phyloP scores from a whole-genome alignment of 1,284 basidiomycete genomes.

The Laetiporus sulphureus region DNA sequence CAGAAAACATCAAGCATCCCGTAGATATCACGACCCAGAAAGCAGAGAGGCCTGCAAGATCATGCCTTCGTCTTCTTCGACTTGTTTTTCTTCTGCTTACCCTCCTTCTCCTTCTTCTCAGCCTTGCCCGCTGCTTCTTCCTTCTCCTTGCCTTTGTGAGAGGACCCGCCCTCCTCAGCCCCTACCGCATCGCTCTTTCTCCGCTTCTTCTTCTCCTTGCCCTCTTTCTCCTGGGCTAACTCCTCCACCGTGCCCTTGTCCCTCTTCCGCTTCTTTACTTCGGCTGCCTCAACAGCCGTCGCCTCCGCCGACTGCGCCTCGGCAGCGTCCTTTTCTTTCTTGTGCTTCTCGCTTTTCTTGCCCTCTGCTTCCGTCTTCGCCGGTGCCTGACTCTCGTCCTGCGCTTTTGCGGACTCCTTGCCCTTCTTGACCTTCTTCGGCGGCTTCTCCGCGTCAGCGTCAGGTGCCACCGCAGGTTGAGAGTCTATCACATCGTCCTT shows the following conservation, averaged over 20 bases:
- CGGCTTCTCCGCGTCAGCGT: conserved; percentile 11
- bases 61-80: conserved; percentile 25
- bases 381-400: no score
- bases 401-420: conserved; percentile 26
- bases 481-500: conserved; percentile 7
- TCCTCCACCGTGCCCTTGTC: conserved; percentile 14
- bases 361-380: no score
- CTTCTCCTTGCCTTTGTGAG: no score
- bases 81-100: conserved; percentile 24
- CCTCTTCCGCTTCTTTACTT: conserved; percentile 8
- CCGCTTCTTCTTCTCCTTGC: conserved; percentile 15
- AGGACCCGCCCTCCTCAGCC: no score
- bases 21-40: no score
- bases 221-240: conserved; percentile 5
- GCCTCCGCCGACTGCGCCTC: no score
- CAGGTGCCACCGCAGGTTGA: conserved; percentile 6
- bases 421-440: conserved; percentile 11
- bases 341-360: no score
- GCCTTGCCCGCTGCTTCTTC: conserved; percentile 9
- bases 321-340: no score
- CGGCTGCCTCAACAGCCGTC: not conserved
- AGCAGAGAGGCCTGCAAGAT: no score
- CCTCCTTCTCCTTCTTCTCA: conserved; percentile 15
- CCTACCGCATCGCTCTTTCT: conserved; percentile 6
- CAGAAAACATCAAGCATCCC: no score